phyloP scores from a whole-genome alignment of 2,329 filamentous ascomycete species.

The Thyridium curvatum region DNA sequence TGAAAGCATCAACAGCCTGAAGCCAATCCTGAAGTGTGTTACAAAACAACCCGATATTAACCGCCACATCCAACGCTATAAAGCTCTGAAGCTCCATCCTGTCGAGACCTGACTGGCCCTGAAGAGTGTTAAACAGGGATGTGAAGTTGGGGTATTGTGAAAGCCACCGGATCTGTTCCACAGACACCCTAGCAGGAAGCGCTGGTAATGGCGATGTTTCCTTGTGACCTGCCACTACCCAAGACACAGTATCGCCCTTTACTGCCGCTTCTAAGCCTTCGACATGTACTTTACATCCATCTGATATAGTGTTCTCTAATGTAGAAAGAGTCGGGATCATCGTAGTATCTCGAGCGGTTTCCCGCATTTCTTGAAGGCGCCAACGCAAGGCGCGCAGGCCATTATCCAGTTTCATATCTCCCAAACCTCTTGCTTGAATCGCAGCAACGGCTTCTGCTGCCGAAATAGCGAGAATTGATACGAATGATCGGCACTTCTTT shows the following conservation, averaged over 20 bases:
- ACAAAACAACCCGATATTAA: too few relatives aligned
- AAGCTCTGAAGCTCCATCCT: too few relatives aligned
- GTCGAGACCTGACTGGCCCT: too few relatives aligned
- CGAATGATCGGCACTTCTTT: slow-evolving; percentile 1
- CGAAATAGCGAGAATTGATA: slow-evolving; percentile 2
- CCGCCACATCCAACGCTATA: too few relatives aligned
- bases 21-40: too few relatives aligned
- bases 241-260: background rate
- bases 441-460: slow-evolving; percentile 2
- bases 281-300: too few relatives aligned
- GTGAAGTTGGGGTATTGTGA: slow-evolving; percentile 3
- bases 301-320: too few relatives aligned
- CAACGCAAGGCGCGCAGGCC: background rate
- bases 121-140: slow-evolving; percentile 1
- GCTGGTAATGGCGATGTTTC: background rate
- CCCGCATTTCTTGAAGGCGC: slow-evolving; percentile 3
- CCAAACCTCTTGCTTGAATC: slow-evolving; percentile 2
- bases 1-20: too few relatives aligned
- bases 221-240: background rate
- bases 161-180: slow-evolving; percentile 4
- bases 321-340: background rate
- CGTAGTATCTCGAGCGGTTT: slow-evolving; percentile 2
- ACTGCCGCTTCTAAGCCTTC: slow-evolving; percentile 3
- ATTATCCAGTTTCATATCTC: slow-evolving; percentile 1
- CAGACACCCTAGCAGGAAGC: slow-evolving; percentile 1